Evolutionary conservation across 83 land plant genomes (phyloP), one percentile per base, ranked within the genome.

Genomic region (Diphasiastrum complanatum): DNA sequence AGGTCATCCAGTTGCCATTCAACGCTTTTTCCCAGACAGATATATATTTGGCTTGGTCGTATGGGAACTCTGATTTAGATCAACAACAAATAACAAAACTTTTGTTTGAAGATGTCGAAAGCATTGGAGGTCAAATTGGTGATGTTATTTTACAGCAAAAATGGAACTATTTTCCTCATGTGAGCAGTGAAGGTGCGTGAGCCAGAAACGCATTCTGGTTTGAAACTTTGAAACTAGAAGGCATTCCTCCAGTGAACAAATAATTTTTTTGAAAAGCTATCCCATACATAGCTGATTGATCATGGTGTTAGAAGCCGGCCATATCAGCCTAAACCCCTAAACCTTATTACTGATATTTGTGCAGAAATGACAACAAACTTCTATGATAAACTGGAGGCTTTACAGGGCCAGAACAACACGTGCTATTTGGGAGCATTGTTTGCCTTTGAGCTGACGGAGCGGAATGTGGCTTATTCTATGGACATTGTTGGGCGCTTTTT

Each of bases 381-480:
- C 46, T 82, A 77, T 59, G 79, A 78, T 23, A 63, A 45, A 29
- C 27, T 82, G 55, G 85, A 82, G 54, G 23, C 41, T 36, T 66
- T 82, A 33, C 85, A 82, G 53, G 85, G 85, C 14, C 16, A 26
- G 52, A 47, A 61, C 25, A 75, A 82, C 53, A 82, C 85, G 34
- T 78, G 67, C 47, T 82, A 82, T 61, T 69, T 78, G 0, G 85
- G 85, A 28, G 85, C 81, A 16, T 70, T 82, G 1, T 70, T 75
- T 80, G 85, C 85, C 26, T 82, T 82, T 72, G 85, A 82, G 74
- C 78, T 82, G 4, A 82, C 85, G 22, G 81, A 82, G 68, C 73
- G 81, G 8, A 78, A 78, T 69, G 62, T 81, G 27, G 69, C 76
- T 0, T 82, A 82, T 58, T 58, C 81, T 47, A 78, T 78, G 66